These are phyloP conservation scores for Chalaropsis thielavioides DNA, from an alignment of 2,329 filamentous ascomycete genomes.

Conservation along the genomic window DNA sequence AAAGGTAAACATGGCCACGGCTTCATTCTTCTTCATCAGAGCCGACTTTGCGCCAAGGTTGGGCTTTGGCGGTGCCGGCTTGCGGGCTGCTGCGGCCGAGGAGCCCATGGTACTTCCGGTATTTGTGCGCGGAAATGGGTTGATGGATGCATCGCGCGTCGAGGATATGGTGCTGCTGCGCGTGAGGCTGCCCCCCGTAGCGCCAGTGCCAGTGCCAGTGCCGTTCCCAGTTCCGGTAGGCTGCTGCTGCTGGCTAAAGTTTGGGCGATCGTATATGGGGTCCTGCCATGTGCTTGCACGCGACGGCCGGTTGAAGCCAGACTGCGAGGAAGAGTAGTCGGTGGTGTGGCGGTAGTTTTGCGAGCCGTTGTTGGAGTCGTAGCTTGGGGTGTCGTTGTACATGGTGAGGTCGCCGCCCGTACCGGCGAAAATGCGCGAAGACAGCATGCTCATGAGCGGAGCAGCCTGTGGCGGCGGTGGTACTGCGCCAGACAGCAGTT, in stretches of 20 bases:
- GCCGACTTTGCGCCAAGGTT: constrained; percentile 52
- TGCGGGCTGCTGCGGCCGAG: constrained; percentile 19
- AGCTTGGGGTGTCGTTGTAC: constrained; percentile 90
- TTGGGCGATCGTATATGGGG: constrained; percentile 47
- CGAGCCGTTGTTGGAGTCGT: constrained; percentile 77
- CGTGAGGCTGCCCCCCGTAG: not conserved
- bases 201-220: not conserved
- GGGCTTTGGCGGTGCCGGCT: constrained; percentile 81
- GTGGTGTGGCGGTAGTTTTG: constrained; percentile 44
- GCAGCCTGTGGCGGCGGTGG: constrained; percentile 67
- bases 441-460: constrained; percentile 71
- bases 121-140: constrained; percentile 13
- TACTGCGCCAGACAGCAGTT: constrained; percentile 67
- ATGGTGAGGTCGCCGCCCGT: constrained; percentile 46
- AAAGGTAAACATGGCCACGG: constrained; percentile 82
- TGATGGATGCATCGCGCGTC: constrained; percentile 3
- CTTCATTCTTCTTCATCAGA: constrained; percentile 56
- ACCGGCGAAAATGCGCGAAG: constrained; percentile 71
- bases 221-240: not conserved
- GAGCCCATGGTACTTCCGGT: constrained; percentile 12
- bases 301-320: constrained; percentile 41
- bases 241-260: constrained; percentile 1
- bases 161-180: constrained; percentile 40
- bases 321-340: constrained; percentile 26
- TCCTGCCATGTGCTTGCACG: constrained; percentile 62